phyloP scores from a whole-genome alignment of 2,329 filamentous ascomycete species.

The Penicillium italicum region DNA sequence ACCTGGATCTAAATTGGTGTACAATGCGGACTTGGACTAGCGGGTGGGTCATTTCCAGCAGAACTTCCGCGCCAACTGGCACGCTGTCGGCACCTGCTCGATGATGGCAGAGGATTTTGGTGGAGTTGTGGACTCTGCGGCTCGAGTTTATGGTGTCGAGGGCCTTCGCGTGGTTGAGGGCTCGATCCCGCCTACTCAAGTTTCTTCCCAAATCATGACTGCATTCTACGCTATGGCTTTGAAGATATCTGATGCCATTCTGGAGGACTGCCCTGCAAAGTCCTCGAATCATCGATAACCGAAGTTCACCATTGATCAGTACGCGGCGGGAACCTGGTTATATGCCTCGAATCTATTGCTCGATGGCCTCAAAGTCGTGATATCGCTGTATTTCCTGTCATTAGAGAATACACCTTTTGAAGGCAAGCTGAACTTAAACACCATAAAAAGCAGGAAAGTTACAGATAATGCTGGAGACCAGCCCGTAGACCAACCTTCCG shows the following conservation, averaged over 20 bases:
- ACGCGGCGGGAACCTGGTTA: not conserved
- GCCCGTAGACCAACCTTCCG: not conserved
- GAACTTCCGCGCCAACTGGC: not conserved
- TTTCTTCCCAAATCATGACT: not conserved
- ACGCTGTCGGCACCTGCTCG: not conserved
- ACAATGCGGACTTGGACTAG: not conserved
- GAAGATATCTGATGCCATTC: not conserved
- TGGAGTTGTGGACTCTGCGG: not conserved
- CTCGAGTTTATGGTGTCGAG: not conserved
- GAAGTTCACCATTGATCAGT: not conserved
- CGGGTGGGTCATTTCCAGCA: not conserved
- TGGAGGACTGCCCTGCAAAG: not conserved
- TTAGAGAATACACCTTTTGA: not conserved
- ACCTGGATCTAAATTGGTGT: not conserved
- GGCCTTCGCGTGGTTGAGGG: not conserved
- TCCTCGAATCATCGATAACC: not conserved
- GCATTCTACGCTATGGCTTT: not conserved
- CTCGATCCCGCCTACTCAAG: not conserved
- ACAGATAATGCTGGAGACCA: not conserved
- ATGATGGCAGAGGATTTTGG: not conserved
- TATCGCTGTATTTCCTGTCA: not conserved
- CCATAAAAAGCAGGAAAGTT: not conserved
- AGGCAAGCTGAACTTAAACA: not conserved
- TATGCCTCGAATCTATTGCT: not conserved
- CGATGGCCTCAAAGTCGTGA: not conserved